A percentile compares a stretch with the other conserved stretches of the same genome.
Conservation (phyloP, 164 flowering plant genomes). For the Aristolochia californica region DNA sequence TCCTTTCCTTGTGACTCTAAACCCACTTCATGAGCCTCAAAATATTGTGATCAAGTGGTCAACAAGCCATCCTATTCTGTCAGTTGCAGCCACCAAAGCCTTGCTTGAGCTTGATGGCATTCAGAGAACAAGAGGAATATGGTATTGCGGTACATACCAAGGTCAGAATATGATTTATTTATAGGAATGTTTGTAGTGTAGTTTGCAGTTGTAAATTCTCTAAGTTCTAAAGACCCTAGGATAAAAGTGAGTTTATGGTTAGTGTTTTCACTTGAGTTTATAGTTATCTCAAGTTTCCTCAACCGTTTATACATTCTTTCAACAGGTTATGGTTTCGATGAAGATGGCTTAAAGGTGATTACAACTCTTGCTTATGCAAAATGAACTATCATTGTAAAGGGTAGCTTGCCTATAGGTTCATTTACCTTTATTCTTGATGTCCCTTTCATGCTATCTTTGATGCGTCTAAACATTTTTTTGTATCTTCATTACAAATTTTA, state of each 20-base stretch:
- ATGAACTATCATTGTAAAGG: background rate
- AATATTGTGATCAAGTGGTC: constrained; percentile 64
- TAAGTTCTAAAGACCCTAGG: no score
- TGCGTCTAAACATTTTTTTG: no score
- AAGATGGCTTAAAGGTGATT: constrained; percentile 81
- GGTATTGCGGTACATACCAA: constrained; percentile 97
- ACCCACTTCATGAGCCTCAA: constrained; percentile 58
- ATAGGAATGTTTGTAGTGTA: background rate
- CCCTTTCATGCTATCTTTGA: no score
- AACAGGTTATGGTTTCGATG: constrained; percentile 91
- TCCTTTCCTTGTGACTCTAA: constrained; percentile 79
- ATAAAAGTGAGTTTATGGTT: no score
- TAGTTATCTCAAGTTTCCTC: no score
- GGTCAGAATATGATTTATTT: constrained; percentile 32
- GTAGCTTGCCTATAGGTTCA: no score
- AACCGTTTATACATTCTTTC: background rate
- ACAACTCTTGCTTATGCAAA: background rate
- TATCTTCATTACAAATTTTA: background rate
- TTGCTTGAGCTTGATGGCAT: constrained; percentile 49
- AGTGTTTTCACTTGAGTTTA: no score
- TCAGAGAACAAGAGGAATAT: constrained; percentile 82
- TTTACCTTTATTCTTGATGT: no score
- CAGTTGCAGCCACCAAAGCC: constrained; percentile 82
- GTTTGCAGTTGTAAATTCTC: background rate
- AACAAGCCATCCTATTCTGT: constrained; percentile 81